Base-by-base conservation (phyloP, 2,329 filamentous ascomycete species). In the Alternaria conjuncta region DNA sequence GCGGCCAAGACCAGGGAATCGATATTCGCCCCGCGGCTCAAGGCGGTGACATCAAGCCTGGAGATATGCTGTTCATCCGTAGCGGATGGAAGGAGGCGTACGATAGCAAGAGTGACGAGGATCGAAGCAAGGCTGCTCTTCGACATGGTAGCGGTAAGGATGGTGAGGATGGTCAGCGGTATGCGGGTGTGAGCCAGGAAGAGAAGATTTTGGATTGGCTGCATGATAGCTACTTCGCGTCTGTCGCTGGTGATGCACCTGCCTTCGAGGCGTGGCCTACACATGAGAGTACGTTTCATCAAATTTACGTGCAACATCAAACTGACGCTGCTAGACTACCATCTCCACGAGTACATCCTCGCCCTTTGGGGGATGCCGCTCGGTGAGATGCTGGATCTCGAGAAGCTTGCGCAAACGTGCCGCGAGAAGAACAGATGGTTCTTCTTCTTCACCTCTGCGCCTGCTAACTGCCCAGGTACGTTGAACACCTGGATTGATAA, bases 221-320 rank as follows among this genome's bases (percentile, higher is more conserved):
- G 62, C 90, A 91, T 81, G 88, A 92, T 71, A 87, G 85, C 67
- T 88, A 89, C 56, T 92, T 93, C 68, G 83, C 89, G 0, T 88
- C 87, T 1, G 89, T 90, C 2, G 88, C 86, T 0, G 88, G 88
- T 0, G 90, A 93, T 73, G 81, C 84, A 12, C 86, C 86, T 20
- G 82, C 86, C 0, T 91, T 92, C 65, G 90, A 93, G 79, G 84
- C 86, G 0, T 87, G 87, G 78, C 88, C 89, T 2, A 86, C 86
- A 0, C 57, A 85, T 32, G 81, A 83, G 57, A 68, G 74, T 73
- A 64, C 50, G 70, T 59, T 56, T 36, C n/a, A 15, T 18, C 28
- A 13, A 41, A 0, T 13, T 2, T 26, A 2, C 1, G 12, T 26
- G 21, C n/a, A 15, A 36, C 10, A 4, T 9, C 10, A 6, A 13